Percentiles rank a stretch among this genome's conserved stretches.
These are phyloP conservation scores for Kalmusia sp. DNA, from an alignment of 2,329 filamentous ascomycete genomes.

Conservation along the genomic window DNA sequence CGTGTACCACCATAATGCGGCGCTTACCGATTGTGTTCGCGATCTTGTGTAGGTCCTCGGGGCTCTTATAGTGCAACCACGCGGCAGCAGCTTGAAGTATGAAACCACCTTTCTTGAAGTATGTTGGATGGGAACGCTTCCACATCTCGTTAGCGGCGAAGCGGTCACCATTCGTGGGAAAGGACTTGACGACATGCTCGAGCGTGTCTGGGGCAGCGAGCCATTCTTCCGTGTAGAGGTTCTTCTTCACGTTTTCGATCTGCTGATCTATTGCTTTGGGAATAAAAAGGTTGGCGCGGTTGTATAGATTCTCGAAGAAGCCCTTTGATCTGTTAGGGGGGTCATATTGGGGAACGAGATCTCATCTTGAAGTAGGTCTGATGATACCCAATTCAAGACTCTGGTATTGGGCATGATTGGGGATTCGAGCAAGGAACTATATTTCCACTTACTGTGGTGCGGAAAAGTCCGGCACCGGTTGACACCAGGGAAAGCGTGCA, in stretches of 20 bases:
- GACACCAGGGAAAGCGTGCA: slow-evolving; percentile 59
- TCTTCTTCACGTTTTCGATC: slow-evolving; percentile 68
- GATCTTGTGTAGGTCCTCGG: slow-evolving; percentile 69
- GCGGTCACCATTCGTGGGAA: slow-evolving; percentile 79
- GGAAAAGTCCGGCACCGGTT: slow-evolving; percentile 56
- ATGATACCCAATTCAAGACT: no score
- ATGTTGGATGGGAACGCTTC: slow-evolving; percentile 68
- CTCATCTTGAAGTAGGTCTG: no score
- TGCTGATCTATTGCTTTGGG: slow-evolving; percentile 74
- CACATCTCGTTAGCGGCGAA: slow-evolving; percentile 80
- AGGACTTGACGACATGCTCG: slow-evolving; percentile 56
- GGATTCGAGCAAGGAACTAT: slow-evolving; percentile 8
- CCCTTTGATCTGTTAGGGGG: slow-evolving; percentile 51
- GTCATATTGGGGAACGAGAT: no score
- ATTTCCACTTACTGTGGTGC: slow-evolving; percentile 49
- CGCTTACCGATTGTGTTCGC: slow-evolving; percentile 74
- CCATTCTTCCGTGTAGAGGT: slow-evolving; percentile 72
- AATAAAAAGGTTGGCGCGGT: slow-evolving; percentile 64
- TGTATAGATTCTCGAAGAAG: slow-evolving; percentile 67
- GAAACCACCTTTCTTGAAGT: slow-evolving; percentile 73
- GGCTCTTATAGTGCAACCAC: slow-evolving; percentile 78
- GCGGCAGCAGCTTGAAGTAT: slow-evolving; percentile 79
- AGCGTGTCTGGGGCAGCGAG: slow-evolving; percentile 65
- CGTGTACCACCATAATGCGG: slow-evolving; percentile 80
- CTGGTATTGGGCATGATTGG: slow-evolving; percentile 67